phyloP scores from a whole-genome alignment of 768 basidiomycete species.

The Hygrophorus pudorinus region DNA sequence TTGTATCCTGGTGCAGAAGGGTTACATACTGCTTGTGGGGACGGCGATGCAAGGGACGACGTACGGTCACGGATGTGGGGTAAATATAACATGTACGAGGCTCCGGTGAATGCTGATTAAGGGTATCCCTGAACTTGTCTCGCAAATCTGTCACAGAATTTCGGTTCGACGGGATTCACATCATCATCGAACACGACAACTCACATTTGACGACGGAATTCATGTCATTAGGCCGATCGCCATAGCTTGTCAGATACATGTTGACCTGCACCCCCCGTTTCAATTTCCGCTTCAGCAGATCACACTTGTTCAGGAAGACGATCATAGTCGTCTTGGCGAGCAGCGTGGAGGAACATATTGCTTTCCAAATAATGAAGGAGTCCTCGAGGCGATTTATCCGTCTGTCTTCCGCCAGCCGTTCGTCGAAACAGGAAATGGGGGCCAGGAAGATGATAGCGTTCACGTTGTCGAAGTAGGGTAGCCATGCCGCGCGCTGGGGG shows the following conservation, averaged over 20 bases:
- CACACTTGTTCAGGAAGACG: slow-evolving; percentile 69
- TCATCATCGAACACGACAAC: slow-evolving; percentile 13
- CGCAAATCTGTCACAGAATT: slow-evolving; percentile 31
- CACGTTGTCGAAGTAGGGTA: slow-evolving; percentile 69
- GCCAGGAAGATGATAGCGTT: slow-evolving; percentile 62
- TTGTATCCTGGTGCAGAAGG: slow-evolving; percentile 40
- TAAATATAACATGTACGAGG: slow-evolving; percentile 47
- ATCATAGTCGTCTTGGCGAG: slow-evolving; percentile 54
- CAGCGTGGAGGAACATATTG: slow-evolving; percentile 48
- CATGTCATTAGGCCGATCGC: slow-evolving; percentile 50
- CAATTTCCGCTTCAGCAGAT: slow-evolving; percentile 46
- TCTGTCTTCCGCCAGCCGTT: slow-evolving; percentile 33
- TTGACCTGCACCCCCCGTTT: slow-evolving; percentile 36
- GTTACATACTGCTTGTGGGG: not conserved
- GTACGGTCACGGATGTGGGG: slow-evolving; percentile 49
- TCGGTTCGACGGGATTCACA: not conserved
- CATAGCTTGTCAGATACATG: slow-evolving; percentile 51
- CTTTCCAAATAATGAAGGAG: slow-evolving; percentile 58
- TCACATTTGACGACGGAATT: slow-evolving; percentile 45
- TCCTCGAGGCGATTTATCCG: slow-evolving; percentile 65
- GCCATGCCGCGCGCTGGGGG: slow-evolving; percentile 62
- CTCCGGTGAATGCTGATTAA: slow-evolving; percentile 39
- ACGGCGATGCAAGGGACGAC: slow-evolving; percentile 13
- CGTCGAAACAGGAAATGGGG: slow-evolving; percentile 37
- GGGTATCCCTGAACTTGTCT: slow-evolving; percentile 39